Evolutionary conservation across 164 flowering plant species (phyloP), one percentile per base, ranked within the genome.

Genomic region (Umbilicus rupestris): DNA sequence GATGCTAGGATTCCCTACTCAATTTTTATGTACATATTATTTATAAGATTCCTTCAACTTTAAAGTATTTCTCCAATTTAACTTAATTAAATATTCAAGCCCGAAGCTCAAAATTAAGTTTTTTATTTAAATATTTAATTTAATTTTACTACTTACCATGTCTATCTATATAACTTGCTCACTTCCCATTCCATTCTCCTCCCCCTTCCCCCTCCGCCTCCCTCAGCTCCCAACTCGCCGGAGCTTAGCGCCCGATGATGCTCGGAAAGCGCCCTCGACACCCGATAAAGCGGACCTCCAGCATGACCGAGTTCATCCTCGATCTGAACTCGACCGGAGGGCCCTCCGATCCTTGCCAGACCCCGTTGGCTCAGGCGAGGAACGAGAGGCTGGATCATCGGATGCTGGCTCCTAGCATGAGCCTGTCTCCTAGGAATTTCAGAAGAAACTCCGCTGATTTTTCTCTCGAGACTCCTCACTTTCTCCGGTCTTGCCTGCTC

Each of bases 191-290:
- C 78, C 73, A 74, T 68, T 5, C 22, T 16, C 22, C 70, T 24
- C 28, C 70, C 42, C 66, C 70, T 58, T 69, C 20, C 65, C 35
- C 58, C 49, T 14, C 73, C 59, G 47, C 63, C 33, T 47, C 69
- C 57, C n/a, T 66, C 52, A 68, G 64, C 22, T 65, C 47, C 31
- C 39, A 57, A 1, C 69, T 28, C 67, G 39, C 29, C 20, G 29
- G 31, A 50, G 39, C 22, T 22, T n/a, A n/a, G n/a, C n/a, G n/a
- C n/a, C 12, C 3, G 41, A 6, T 81, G 88, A 42, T 81, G 87
- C 50, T 86, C 70, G 89, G 91, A 3, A 88, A 89, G 83, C 67
- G 91, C 30, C 80, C 83, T 2, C 78, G 91, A 2, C 78, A 78
- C 17, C 79, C 77, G 16, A 80, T 86, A 73, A 83, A 67, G 76